phyloP scores from a whole-genome alignment of 2,329 filamentous ascomycete genomes.

The Didymella sp. region DNA sequence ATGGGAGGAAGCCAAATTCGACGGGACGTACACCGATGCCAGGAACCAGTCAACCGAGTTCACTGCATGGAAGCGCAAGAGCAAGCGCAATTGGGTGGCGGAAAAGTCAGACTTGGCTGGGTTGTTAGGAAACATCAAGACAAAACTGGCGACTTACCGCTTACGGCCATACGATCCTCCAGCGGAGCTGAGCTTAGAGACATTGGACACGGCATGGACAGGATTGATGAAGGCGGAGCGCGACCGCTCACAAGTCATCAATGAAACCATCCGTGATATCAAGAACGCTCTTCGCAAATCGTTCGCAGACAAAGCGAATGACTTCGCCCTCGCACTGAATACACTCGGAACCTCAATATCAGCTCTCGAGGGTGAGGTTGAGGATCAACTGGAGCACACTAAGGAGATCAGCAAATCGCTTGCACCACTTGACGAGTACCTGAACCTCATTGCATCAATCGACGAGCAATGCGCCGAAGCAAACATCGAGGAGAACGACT shows the following conservation, averaged over 20 bases:
- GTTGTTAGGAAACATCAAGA: constrained; percentile 96
- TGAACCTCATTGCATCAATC: constrained; percentile 83
- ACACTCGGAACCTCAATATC: constrained; percentile 95
- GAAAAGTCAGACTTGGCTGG: constrained; percentile 97
- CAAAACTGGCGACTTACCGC: constrained; percentile 93
- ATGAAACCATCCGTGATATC: constrained; percentile 98
- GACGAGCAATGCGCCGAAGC: constrained; percentile 92
- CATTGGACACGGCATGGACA: constrained; percentile 83
- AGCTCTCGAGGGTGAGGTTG: constrained; percentile 94
- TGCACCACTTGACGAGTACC: constrained; percentile 86
- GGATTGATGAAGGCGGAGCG: constrained; percentile 83
- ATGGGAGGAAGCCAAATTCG: constrained; percentile 83
- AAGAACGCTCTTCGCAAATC: constrained; percentile 91
- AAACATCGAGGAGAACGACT: constrained; percentile 99
- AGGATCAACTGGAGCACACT: constrained; percentile 91
- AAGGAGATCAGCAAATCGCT: constrained; percentile 84
- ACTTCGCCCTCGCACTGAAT: constrained; percentile 93
- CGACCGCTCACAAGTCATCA: constrained; percentile 88
- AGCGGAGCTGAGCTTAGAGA: constrained; percentile 78
- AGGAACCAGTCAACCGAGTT: constrained; percentile 86
- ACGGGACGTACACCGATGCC: constrained; percentile 90
- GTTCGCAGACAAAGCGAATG: constrained; percentile 98
- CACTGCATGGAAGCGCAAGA: constrained; percentile 84
- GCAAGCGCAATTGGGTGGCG: constrained; percentile 94
- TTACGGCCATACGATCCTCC: constrained; percentile 91